Evolutionary conservation across 108 stramenopile genomes (phyloP).

Genomic region (Conticribra guillardii): DNA sequence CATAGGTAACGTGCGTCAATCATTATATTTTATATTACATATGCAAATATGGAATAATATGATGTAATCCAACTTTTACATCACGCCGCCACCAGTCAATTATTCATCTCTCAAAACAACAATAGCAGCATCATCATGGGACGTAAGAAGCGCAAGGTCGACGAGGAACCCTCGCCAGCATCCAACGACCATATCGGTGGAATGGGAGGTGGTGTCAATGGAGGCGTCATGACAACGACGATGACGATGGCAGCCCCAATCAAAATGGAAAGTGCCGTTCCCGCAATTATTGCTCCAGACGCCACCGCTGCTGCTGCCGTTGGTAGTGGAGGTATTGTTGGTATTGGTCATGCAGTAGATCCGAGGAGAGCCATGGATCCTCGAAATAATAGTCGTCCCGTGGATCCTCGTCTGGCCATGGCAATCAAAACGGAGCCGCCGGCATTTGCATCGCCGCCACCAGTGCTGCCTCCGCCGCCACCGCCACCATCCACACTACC

Average conservation of each 20-base stretch:
- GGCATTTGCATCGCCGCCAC: slow-evolving; percentile 2
- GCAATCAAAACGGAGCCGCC: neutral
- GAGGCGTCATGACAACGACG: neutral
- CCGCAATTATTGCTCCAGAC: slow-evolving; percentile 9
- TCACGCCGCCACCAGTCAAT: too few relatives aligned
- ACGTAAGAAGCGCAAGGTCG: slow-evolving; percentile 34
- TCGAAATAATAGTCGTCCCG: neutral
- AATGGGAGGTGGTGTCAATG: neutral
- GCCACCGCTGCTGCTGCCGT: neutral
- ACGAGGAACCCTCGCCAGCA: neutral
- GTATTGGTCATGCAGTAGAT: neutral
- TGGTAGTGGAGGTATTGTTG: too few relatives aligned
- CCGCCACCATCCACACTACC: neutral
- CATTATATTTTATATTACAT: too few relatives aligned
- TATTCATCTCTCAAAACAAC: too few relatives aligned
- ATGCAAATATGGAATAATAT: too few relatives aligned
- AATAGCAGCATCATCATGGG: too few relatives aligned
- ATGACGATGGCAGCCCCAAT: slow-evolving; percentile 3
- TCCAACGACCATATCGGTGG: neutral
- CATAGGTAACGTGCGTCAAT: too few relatives aligned
- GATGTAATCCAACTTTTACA: too few relatives aligned
- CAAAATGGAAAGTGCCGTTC: too few relatives aligned
- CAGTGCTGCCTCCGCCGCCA: slow-evolving; percentile 3
- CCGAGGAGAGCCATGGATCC: neutral
- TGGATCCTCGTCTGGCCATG: neutral